Percentiles rank a stretch among this genome's conserved stretches.
Conservation (phyloP, 306 rosid genomes). For the Pyrus communis region DNA sequence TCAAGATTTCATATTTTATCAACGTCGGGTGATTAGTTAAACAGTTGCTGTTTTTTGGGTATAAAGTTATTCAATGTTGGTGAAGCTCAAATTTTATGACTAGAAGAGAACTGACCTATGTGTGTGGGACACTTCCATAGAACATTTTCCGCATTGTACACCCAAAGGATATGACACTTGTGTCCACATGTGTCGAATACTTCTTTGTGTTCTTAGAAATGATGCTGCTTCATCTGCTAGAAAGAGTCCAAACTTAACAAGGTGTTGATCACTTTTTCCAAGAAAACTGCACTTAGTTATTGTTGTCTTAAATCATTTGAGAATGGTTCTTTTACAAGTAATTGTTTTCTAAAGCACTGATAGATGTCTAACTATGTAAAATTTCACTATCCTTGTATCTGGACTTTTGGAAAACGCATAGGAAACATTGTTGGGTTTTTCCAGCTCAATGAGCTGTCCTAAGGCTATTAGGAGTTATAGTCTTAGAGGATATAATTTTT, state of each 20-base stretch:
- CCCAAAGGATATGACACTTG: background rate
- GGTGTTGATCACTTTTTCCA: background rate
- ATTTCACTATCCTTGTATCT: background rate
- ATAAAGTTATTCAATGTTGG: background rate
- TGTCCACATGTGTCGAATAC: background rate
- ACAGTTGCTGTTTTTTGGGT: background rate
- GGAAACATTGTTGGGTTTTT: background rate
- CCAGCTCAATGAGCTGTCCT: no score
- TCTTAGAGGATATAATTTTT: no score
- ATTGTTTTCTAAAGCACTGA: background rate
- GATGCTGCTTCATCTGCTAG: background rate
- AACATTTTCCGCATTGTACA: background rate
- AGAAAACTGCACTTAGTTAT: background rate
- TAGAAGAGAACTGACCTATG: background rate
- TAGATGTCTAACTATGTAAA: background rate
- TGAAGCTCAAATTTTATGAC: background rate
- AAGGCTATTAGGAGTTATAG: no score
- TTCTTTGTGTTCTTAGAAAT: background rate
- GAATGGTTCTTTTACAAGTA: background rate
- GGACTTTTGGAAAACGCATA: background rate
- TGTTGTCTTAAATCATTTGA: background rate
- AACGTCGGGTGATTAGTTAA: background rate
- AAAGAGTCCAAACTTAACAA: background rate
- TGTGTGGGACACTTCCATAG: background rate
- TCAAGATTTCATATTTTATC: background rate